Evolutionary conservation across 1,139 yeast genomes (phyloP), one percentile per base, ranked within the genome.

Genomic region (Saccharomycopsis phalli): DNA sequence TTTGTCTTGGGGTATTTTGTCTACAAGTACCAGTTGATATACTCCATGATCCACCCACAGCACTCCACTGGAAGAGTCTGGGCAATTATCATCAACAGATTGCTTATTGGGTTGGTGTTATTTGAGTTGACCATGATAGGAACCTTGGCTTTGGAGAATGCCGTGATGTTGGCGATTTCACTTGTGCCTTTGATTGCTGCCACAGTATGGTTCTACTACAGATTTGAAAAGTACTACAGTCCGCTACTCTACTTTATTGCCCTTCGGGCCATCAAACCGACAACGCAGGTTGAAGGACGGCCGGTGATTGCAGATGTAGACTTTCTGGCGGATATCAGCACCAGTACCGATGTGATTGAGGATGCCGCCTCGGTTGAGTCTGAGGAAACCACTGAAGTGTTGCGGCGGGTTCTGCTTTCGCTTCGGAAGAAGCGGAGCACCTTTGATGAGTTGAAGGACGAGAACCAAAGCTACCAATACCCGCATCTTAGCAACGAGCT

Each of bases 91-190:
- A 76, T 78, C 57, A 68, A 93, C 49, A 65, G 95, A 48, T 70
- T 83, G 3, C 72, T 80, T 39, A 58, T 81, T 36, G 94, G 94
- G 0, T 58, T 83, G 32, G 58, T 80, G 14, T 59, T 84, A 10
- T 83, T 91, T 56, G 97, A 91, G 54, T 60, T 88, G 44, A 84
- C 95, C 13, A 86, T 87, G 86, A 87, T 88, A 2, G 97, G 96
- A 2, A 80, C 94, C 1, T 64, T 88, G 45, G 69, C 81, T 13
- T 76, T 84, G 51, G 76, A 74, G 49, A 77, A 81, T 47, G 94
- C 94, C 0, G 87, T 79, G 62, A 61, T 76, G 8, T 64, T 84
- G 36, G 86, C 95, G 0, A 63, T 81, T 27, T 68, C 77, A 47
- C 62, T 88, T 37, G 65, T 78, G 1, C 96, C 96, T 1, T 63